Evolutionary conservation across 495 filamentous ascomycete genomes (phyloP).

Genomic region (Podospora appendiculata): DNA sequence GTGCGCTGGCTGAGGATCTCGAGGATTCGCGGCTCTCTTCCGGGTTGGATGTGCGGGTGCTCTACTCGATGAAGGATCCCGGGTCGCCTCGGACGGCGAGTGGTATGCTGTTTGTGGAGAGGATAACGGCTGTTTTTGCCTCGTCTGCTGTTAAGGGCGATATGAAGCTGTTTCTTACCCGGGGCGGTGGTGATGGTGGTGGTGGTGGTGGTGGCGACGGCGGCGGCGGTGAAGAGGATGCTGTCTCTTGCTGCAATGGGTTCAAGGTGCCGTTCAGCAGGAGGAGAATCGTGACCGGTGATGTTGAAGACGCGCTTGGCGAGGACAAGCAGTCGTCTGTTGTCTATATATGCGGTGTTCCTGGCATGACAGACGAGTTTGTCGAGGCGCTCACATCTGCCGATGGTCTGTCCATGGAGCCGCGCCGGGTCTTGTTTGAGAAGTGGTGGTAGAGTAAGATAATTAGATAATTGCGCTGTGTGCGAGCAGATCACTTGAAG

Average conservation of each 20-base stretch:
- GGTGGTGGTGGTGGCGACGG: neutral
- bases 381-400: conserved; percentile 43
- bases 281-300: conserved; percentile 43
- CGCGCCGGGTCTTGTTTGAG: conserved; percentile 62
- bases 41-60: conserved; percentile 18
- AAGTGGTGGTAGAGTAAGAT: conserved; percentile 67
- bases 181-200: neutral
- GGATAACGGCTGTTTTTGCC: conserved; percentile 28
- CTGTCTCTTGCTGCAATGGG: conserved; percentile 10
- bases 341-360: conserved; percentile 74
- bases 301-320: conserved; percentile 43
- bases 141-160: conserved; percentile 11
- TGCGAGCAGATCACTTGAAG: neutral
- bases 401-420: conserved; percentile 43
- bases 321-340: conserved; percentile 43
- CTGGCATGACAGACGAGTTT: conserved; percentile 71
- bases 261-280: conserved; percentile 28
- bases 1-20: conserved; percentile 19
- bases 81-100: conserved; percentile 7
- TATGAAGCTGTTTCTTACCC: conserved; percentile 29
- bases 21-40: neutral
- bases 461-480: too few relatives aligned
- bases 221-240: conserved; percentile 1
- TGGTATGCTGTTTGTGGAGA: conserved; percentile 36
- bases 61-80: conserved; percentile 35